Base-by-base conservation (phyloP, 2,329 filamentous ascomycete species). In the Exophiala viscosa region DNA sequence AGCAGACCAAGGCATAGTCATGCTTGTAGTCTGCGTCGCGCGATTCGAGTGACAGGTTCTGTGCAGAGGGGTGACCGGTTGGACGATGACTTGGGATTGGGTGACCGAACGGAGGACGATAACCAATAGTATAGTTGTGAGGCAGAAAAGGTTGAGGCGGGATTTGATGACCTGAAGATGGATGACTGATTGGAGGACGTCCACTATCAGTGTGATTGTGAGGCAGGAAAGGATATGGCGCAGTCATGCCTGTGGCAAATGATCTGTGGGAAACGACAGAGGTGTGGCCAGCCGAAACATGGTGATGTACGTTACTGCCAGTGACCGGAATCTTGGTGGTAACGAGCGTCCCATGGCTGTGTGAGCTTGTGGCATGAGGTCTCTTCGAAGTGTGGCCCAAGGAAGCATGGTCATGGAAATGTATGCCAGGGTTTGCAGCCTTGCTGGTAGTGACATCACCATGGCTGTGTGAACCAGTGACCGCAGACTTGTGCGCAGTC, bases 1-100 rank as follows among this genome's bases (percentile, higher is more conserved):
- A 18, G 20, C 40, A 42, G 40, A 42, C 40, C 20, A 42, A 23
- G 40, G 40, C 17, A 8, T 42, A 42, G 20, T 42, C 40, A 42
- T 42, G 18, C n/a, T 23, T 23, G 8, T 9, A 8, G 2, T 23
- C 17, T 2, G 40, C 4, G 10, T 42, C 40, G 5, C 40, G 40
- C n/a, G 40, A 31, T 23, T 42, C 18, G 17, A 42, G 18, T 5
- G 14, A 15, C 11, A 23, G 9, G 28, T 18, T n/a, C 14, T 4
- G 17, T 23, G 40, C 28, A 9, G n/a, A 18, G 28, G n/a, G 17
- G 20, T 23, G 20, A 23, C 20, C 17, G 10, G 18, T 13, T 13
- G 40, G 40, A 28, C 18, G 34, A 15, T 13, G 34, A 13, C 14
- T 5, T 42, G 20, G 20, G 10, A 23, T 18, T 13, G n/a, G 18